phyloP scores from a whole-genome alignment of 2,329 filamentous ascomycete species.

The Microcyclospora tardicrescens region DNA sequence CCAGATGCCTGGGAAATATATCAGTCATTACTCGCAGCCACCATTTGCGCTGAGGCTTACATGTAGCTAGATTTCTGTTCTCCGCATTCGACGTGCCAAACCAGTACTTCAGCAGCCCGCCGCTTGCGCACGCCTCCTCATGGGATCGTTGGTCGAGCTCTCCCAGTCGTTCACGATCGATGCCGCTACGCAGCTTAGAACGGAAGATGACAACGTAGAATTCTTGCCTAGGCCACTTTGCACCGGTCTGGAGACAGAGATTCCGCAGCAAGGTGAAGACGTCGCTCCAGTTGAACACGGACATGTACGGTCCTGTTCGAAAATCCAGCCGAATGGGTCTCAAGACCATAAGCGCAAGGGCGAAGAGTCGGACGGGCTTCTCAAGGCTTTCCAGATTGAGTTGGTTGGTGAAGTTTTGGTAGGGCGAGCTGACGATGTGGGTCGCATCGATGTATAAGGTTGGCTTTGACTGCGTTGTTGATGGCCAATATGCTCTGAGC shows the following conservation, averaged over 20 bases:
- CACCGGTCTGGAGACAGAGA: conserved; percentile 39
- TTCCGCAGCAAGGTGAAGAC: conserved; percentile 34
- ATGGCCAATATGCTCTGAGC: no score
- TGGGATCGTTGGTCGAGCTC: conserved; percentile 67
- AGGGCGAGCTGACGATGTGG: conserved; percentile 48
- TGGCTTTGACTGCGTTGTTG: no score
- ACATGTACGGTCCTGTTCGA: conserved; percentile 58
- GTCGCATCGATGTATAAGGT: conserved; percentile 4
- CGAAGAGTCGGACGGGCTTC: conserved; percentile 53
- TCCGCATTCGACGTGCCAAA: conserved; percentile 61
- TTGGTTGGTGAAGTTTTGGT: conserved; percentile 56
- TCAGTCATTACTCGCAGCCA: neutral
- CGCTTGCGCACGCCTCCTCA: conserved; percentile 62
- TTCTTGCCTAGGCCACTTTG: conserved; percentile 8
- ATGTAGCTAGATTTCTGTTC: conserved; percentile 67
- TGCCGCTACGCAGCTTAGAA: conserved; percentile 54
- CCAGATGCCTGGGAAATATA: conserved; percentile 51
- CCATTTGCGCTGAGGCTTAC: conserved; percentile 17
- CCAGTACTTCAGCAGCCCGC: conserved; percentile 87
- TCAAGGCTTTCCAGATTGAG: conserved; percentile 59
- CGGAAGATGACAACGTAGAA: conserved; percentile 84
- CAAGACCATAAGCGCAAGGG: conserved; percentile 55
- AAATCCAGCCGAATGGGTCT: conserved; percentile 55
- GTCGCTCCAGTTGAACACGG: conserved; percentile 63
- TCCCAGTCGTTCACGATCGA: conserved; percentile 55